Evolutionary conservation across 2,329 filamentous ascomycete genomes (phyloP), one percentile per base, ranked within the genome.

Genomic region (Phyllosticta citriasiana): DNA sequence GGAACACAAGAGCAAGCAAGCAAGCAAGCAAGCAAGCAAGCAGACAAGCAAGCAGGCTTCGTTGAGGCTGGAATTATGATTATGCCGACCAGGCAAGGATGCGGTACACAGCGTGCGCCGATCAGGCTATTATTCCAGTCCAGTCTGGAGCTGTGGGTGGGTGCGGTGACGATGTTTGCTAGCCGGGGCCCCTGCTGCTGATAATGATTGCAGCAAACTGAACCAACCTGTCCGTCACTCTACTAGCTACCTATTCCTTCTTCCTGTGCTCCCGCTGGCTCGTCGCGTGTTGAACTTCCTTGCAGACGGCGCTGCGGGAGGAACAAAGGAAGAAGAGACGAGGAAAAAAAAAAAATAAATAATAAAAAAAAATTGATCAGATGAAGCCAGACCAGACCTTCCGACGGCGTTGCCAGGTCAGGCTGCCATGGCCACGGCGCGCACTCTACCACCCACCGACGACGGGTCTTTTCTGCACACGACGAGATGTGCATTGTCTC

Each of bases 201-300:
- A 40, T 40, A 2, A 33, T 33, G 30, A 33, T 33, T 7, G 53
- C 24, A n/a, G 25, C 30, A 12, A 22, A 22, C 19, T 22, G 19
- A 22, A 22, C 19, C 19, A 22, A 22, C 19, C 19, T 22, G 19
- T 22, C 19, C 19, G 19, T 22, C 19, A 22, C 19, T 22, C 19
- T 22, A 22, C 19, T 22, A 22, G 19, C 19, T 22, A 22, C 19
- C 40, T 47, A 6, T n/a, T 47, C 40, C 40, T 47, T 7, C 40
- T n/a, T 47, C 40, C 40, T 47, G 27, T 30, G 27, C 9, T 30
- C 27, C 27, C 27, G 27, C 40, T 47, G 40, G 40, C 40, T 47
- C 59, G 52, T 27, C 55, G 59, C 59, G 59, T 57, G 59, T 61
- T 40, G 51, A 54, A 61, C 30, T 47, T 61, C 59, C 59, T 61